phyloP scores from a whole-genome alignment of 1,284 basidiomycete genomes.

The Cryptococcus sp. region DNA sequence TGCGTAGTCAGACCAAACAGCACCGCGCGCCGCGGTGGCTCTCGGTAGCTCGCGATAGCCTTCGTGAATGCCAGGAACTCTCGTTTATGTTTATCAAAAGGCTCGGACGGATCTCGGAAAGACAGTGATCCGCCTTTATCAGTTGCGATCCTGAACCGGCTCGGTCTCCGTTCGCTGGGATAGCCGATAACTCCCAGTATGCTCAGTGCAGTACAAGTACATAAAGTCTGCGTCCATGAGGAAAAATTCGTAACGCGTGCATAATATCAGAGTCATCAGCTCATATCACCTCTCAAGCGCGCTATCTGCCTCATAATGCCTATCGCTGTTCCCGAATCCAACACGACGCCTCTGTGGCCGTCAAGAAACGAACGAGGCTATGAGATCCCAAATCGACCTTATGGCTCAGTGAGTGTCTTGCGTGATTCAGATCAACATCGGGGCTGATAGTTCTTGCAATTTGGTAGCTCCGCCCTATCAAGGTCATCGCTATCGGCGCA shows the following conservation, averaged over 20 bases:
- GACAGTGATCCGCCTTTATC: neutral
- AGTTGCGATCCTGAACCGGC: neutral
- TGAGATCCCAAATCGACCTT: constrained; percentile 24
- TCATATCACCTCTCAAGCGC: too few species aligned
- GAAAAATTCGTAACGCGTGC: neutral
- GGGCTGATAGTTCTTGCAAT: neutral
- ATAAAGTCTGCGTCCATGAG: neutral
- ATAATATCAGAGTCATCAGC: too few species aligned
- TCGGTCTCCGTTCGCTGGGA: too few species aligned
- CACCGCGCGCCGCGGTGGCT: too few species aligned
- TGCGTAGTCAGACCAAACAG: neutral
- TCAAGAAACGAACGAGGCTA: constrained; percentile 23
- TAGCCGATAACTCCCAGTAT: too few species aligned
- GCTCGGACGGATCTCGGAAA: constrained; percentile 11
- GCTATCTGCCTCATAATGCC: neutral
- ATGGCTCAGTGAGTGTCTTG: constrained; percentile 16
- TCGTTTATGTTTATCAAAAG: neutral
- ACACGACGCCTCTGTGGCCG: constrained; percentile 7
- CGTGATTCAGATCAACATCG: neutral
- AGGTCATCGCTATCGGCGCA: constrained; percentile 28
- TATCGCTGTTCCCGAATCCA: neutral
- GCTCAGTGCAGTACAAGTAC: neutral
- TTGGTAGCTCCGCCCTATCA: constrained; percentile 12
- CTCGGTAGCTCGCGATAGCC: too few species aligned
- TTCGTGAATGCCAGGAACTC: too few species aligned